Evolutionary conservation across 345 rosid genomes (phyloP).

Genomic region (Tarenaya hassleriana): DNA sequence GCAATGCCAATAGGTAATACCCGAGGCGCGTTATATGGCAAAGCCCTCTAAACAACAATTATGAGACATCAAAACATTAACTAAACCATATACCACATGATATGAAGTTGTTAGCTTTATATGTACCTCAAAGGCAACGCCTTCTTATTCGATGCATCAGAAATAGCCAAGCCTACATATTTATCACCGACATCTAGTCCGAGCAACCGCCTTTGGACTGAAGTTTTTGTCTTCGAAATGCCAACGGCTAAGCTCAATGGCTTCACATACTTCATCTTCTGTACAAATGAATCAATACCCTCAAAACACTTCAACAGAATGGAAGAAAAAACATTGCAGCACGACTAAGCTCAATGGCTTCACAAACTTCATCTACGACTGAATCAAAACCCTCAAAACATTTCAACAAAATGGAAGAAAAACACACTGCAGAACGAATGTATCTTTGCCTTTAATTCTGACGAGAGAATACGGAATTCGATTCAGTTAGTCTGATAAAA

Average conservation of each 20-base stretch:
- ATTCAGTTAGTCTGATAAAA: no score
- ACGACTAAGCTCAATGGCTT: no score
- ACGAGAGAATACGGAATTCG: no score
- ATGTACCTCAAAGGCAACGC: slow-evolving; percentile 67
- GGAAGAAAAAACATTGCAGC: no score
- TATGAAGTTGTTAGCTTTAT: not conserved
- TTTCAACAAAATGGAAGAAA: no score
- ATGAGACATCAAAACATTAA: not conserved
- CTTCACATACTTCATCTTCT: slow-evolving; percentile 64
- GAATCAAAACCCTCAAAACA: no score
- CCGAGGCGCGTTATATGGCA: no score
- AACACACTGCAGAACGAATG: no score
- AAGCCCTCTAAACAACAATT: not conserved
- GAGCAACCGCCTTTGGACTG: slow-evolving; percentile 41
- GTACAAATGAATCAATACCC: not conserved
- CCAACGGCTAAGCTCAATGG: slow-evolving; percentile 48
- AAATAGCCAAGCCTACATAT: slow-evolving; percentile 76
- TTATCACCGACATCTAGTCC: slow-evolving; percentile 89
- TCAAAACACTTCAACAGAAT: no score
- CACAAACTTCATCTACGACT: no score
- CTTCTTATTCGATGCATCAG: slow-evolving; percentile 42
- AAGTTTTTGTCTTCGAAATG: slow-evolving; percentile 33
- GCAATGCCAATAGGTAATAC: no score
- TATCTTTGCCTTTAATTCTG: no score
- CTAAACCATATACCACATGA: not conserved